A percentile compares a stretch with the other conserved stretches of the same genome.
These are phyloP conservation scores for Backusella circina DNA, from an alignment of 192 early-diverging fungal species.

Conservation along the genomic window DNA sequence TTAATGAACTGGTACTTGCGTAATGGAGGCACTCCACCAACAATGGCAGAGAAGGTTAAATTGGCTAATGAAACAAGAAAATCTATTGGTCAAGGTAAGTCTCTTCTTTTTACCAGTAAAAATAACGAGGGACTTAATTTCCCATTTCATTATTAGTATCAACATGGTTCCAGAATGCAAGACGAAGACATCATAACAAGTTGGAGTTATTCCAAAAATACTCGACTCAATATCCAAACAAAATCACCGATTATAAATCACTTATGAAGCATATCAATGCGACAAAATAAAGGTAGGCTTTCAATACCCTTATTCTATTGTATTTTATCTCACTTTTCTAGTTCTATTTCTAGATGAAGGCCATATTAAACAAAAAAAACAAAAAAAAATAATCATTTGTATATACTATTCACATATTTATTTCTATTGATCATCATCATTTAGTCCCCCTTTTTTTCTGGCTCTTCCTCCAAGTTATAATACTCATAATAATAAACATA, in stretches of 20 bases:
- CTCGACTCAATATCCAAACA: neutral
- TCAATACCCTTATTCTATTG: neutral
- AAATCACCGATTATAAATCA: neutral
- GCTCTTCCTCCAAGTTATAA: neutral
- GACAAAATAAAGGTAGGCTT: neutral
- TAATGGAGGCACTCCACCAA: neutral
- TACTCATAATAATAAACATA: too few species aligned
- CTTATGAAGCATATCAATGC: neutral
- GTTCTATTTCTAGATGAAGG: too few species aligned
- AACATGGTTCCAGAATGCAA: conserved; percentile 12
- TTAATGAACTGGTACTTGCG: conserved; percentile 2
- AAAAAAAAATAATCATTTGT: neutral
- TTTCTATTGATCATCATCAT: neutral
- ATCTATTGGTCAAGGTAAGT: neutral
- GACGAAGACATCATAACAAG: neutral
- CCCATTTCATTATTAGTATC: neutral
- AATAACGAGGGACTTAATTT: neutral
- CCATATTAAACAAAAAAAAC: too few species aligned
- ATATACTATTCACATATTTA: neutral
- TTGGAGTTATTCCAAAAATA: neutral
- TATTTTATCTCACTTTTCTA: too few species aligned
- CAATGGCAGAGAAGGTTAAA: neutral
- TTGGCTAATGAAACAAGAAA: neutral
- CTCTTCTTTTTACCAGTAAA: neutral
- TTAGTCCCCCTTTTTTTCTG: neutral